Evolutionary conservation across 306 rosid species (phyloP).

Genomic region (Castanea sativa): DNA sequence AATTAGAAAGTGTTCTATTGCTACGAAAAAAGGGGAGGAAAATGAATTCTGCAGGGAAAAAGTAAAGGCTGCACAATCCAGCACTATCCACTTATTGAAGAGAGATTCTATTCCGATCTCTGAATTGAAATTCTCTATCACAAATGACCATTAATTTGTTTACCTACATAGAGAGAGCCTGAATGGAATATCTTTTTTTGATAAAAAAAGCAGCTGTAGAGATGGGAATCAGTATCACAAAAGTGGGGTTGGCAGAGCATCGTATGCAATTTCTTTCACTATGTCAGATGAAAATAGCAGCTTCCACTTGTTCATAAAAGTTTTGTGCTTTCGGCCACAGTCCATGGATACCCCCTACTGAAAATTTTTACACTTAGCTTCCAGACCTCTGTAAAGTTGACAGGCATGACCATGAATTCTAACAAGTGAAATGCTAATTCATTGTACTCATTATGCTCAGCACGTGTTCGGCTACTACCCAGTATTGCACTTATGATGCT

Average conservation of each 20-base stretch:
- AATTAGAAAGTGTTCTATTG: background rate
- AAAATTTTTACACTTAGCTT: too few relatives aligned
- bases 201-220: slow-evolving; percentile 8
- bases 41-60: background rate
- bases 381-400: too few relatives aligned
- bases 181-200: slow-evolving; percentile 10
- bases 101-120: slow-evolving; percentile 25
- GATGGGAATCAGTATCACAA: background rate
- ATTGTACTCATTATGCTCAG: too few relatives aligned
- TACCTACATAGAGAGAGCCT: background rate
- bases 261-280: slow-evolving; percentile 5
- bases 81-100: background rate
- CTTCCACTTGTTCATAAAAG: slow-evolving; percentile 22
- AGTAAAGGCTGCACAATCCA: background rate
- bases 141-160: background rate
- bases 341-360: background rate
- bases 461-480: too few relatives aligned
- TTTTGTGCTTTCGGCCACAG: slow-evolving; percentile 1
- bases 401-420: too few relatives aligned
- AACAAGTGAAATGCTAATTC: too few relatives aligned
- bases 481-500: too few relatives aligned
- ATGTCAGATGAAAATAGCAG: slow-evolving; percentile 1
- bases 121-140: background rate
- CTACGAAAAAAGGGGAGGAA: too few relatives aligned
- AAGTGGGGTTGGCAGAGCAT: slow-evolving; percentile 21